Conservation (phyloP, 176 grass and related monocot species). For the Otatea glauca region DNA sequence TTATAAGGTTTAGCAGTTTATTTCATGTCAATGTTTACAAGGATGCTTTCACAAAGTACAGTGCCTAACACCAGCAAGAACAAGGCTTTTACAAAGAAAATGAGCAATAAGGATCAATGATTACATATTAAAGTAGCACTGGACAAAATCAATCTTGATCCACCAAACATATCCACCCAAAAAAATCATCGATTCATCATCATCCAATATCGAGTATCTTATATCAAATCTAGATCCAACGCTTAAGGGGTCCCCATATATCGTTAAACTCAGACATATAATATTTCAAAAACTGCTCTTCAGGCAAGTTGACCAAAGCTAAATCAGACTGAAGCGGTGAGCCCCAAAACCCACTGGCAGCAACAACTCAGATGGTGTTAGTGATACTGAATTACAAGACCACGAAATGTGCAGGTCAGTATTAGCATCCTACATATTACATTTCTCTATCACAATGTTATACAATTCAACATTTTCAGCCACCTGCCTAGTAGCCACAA, state of each 20-base stretch:
- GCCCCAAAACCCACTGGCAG: not conserved
- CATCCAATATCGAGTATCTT: constrained; percentile 31
- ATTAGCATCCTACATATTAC: not conserved
- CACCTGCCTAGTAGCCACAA: not conserved
- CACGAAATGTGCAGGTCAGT: not conserved
- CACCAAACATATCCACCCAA: constrained; percentile 19
- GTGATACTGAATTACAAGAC: not conserved
- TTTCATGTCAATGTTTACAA: not conserved
- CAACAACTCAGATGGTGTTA: not conserved
- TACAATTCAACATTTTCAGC: not conserved
- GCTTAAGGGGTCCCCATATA: not conserved
- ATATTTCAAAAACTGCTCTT: constrained; percentile 1
- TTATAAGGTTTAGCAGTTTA: not conserved
- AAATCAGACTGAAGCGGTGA: not conserved
- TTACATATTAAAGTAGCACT: constrained; percentile 26
- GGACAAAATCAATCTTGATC: constrained; percentile 33
- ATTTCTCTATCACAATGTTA: not conserved
- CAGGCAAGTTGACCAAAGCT: not conserved
- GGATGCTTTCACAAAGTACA: not conserved
- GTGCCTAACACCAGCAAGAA: not conserved
- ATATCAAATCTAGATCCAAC: constrained; percentile 23
- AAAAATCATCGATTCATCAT: constrained; percentile 31
- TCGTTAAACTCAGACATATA: not conserved
- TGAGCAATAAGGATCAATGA: constrained; percentile 1
- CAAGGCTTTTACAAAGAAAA: not conserved